Base-by-base conservation (phyloP, 2,329 filamentous ascomycete species). In the Pseudogymnoascus sp. region DNA sequence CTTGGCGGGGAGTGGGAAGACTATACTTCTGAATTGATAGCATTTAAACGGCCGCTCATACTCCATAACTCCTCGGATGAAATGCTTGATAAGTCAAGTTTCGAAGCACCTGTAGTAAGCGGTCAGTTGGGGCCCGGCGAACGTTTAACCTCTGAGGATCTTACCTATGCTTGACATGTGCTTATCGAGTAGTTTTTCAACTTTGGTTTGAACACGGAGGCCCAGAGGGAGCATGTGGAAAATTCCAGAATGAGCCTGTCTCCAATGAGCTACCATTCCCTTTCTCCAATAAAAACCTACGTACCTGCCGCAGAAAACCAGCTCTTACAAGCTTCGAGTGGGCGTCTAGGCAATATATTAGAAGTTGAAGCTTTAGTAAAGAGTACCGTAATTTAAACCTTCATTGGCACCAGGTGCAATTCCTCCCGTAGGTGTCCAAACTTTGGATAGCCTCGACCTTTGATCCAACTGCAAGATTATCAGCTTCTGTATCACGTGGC, bases 141-240 rank as follows among this genome's bases (percentile, higher is more conserved):
- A 7, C 22, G 50, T 19, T 12, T 2, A 33, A 33, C 3, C n/a
- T 8, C 28, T 7, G 50, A n/a, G 22, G 10, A 60, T 70, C 72
- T 65, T 75, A 89, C 89, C 88, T 68, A 95, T 76, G 35, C 82
- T 83, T 61, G 80, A 79, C 95, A 99, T 99, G 73, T 97, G 87
- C 72, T 89, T 90, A 72, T 97, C 93, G 68, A 99, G 89, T 10
- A 98, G 78, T 10, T 78, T 78, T 72, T 97, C 92, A 31, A 98
- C 79, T 75, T 98, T 99, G 61, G 91, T 84, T 71, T 96, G 92
- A 0, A 98, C 91, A 28, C 91, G 84, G 31, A 91, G 81, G 0
- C 95, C 95, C 0, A 99, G 78, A 0, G 95, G 95, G 1, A 99
- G 81, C 72, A 96, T 82, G 71, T 99, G 95, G 70, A 97, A 99